Base-by-base conservation (phyloP, 805 yeast species). In the Hanseniaspora singularis region DNA sequence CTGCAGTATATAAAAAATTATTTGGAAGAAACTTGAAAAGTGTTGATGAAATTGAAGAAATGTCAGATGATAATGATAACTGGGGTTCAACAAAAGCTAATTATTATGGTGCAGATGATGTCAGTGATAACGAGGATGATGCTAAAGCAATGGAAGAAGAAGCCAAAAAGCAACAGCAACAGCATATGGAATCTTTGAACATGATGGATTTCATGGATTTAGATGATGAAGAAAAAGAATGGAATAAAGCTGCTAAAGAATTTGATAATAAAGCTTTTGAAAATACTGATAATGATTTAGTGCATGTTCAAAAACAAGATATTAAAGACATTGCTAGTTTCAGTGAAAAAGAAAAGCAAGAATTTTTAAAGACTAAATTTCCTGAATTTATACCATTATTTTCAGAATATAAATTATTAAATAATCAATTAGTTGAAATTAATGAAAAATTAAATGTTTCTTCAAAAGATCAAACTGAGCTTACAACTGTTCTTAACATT, bases 321-420 rank as follows among this genome's bases (percentile, higher is more conserved):
- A 52, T 61, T 5, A 66, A 68, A 30, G 79, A 78, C 51, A 55
- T 76, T 4, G 52, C 68, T 0, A 57, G 64, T 14, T 62, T 87
- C 60, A 78, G 76, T 48, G 60, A 68, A 4, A 68, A 68, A 20
- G 79, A 77, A 26, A 73, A 75, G 54, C 57, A 67, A 45, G 68
- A 72, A 38, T 63, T 79, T 33, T 63, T 89, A 50, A 67, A 71
- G 22, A 71, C 76, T 4, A 67, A 76, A 47, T 81, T 80, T 56
- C 97, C 98, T 0, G 97, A 89, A 63, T 82, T 83, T 52, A 60
- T 77, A 22, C 95, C 95, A 2, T 65, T 89, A 32, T 62, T 82
- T 4, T 72, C 74, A 50, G 96, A 89, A 56, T 61, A 71, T 39
- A 54, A 66, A 12, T 51, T 58, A 3, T 58, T 77, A 51, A 65